Base-by-base conservation (phyloP, 352 stramenopile genomes). In the Phytophthora agathidicida region DNA sequence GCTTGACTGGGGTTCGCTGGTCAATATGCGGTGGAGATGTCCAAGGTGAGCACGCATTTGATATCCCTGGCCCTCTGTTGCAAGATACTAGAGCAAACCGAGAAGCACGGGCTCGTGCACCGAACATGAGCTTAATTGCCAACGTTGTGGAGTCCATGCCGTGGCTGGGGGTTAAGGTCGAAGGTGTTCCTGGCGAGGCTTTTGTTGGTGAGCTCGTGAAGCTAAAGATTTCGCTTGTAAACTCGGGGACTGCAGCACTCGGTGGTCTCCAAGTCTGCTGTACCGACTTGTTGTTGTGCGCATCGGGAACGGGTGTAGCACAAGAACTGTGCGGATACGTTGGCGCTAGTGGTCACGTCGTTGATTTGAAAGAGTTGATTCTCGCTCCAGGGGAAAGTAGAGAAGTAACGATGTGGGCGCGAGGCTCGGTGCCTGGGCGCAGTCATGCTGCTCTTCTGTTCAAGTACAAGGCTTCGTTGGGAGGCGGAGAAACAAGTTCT, bases 11-110 rank as follows among this genome's bases (percentile, higher is more conserved):
- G 8, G 78, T 96, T 4, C 81, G 83, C 2, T 96, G 86, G 86
- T 91, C 83, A 14, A 90, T 96, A 47, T 94, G 83, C 39, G 80
- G 80, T 37, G 83, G 83, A 11, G 78, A 93, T 37, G 86, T 96
- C 3, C 70, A 91, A 50, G 86, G 86, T 2, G 84, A 94, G 49
- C 84, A 93, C 35, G 71, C 81, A 6, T 96, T 96, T 33, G 68
- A 91, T 32, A 89, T 96, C 19, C 86, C 84, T 23, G 86, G 86
- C 1, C 81, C 82, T 3, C 63, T 96, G 13, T 57, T 96, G 22
- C 84, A 96, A 65, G 84, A 96, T 55, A 93, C 86, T 23, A 73
- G 85, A 39, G 77, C 79, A 20, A 67, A 93, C 45, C 78, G 83
- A 62, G 86, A 93, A 67, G 71, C 75, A 22, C 68, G 84, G 37